Evolutionary conservation across 306 rosid species (phyloP).

Genomic region (Pyrus communis): DNA sequence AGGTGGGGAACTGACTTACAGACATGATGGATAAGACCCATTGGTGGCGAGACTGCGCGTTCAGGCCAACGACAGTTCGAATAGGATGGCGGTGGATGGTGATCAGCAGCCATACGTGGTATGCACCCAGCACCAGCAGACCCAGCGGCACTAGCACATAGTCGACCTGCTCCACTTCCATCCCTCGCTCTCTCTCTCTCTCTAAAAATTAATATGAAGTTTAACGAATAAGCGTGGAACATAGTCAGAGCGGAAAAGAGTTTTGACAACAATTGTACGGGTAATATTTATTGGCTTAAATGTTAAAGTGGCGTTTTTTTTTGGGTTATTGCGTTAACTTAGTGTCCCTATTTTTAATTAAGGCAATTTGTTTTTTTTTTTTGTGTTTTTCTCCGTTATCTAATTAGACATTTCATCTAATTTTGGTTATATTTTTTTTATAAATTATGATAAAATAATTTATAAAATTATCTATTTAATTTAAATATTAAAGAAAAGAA

Average conservation of each 20-base stretch:
- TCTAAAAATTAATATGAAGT: not conserved
- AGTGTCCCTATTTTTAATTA: too few relatives aligned
- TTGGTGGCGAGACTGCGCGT: constrained; percentile 65
- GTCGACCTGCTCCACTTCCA: constrained; percentile 50
- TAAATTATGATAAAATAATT: too few relatives aligned
- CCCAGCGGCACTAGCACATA: constrained; percentile 59
- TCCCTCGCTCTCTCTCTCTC: not conserved
- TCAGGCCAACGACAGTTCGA: constrained; percentile 70
- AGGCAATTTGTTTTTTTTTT: too few relatives aligned
- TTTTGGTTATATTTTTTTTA: too few relatives aligned
- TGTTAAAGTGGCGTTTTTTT: too few relatives aligned
- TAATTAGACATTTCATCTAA: too few relatives aligned
- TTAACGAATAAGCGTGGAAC: not conserved
- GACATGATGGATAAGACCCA: constrained; percentile 72
- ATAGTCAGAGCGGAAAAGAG: not conserved
- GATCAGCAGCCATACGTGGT: constrained; percentile 59
- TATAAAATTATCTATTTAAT: too few relatives aligned
- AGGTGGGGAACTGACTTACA: constrained; percentile 38
- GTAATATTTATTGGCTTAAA: too few relatives aligned
- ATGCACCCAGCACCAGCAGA: constrained; percentile 37
- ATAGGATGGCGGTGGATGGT: constrained; percentile 34
- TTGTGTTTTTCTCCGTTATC: too few relatives aligned
- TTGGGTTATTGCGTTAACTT: too few relatives aligned
- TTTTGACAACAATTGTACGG: too few relatives aligned
- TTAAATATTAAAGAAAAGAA: too few relatives aligned